Conservation (phyloP, 176 grass and related monocot species). For the Ampelocalamus luodianensis region DNA sequence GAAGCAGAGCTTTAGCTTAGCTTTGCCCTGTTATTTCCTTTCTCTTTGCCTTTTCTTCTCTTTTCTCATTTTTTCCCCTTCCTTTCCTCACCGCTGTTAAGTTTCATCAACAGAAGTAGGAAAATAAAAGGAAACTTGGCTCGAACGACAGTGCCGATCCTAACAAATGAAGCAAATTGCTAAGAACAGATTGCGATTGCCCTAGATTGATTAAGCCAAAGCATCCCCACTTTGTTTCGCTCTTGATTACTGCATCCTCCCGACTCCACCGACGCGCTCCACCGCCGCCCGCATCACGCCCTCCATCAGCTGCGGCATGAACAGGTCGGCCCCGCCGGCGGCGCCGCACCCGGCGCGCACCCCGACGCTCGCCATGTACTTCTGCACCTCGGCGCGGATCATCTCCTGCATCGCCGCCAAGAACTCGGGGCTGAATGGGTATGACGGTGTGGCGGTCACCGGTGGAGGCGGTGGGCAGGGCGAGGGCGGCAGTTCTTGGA, state of each 20-base stretch:
- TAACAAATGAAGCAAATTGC: too few species aligned
- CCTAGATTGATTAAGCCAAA: not conserved
- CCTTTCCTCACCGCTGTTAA: not conserved
- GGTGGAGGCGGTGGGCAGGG: not conserved
- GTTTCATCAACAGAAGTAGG: not conserved
- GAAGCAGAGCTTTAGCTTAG: not conserved
- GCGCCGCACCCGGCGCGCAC: constrained; percentile 51
- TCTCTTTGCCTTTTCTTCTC: not conserved
- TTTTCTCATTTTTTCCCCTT: not conserved
- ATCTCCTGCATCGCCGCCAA: constrained; percentile 69
- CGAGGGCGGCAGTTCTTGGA: constrained; percentile 41
- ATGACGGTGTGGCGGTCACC: not conserved
- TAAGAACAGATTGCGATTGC: not conserved
- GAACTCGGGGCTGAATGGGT: constrained; percentile 45
- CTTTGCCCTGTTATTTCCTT: not conserved
- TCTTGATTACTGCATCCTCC: constrained; percentile 23
- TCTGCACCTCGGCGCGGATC: constrained; percentile 74
- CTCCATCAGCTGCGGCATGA: constrained; percentile 46
- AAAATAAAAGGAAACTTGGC: not conserved
- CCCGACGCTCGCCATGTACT: constrained; percentile 71
- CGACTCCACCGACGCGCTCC: constrained; percentile 35
- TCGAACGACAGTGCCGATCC: not conserved
- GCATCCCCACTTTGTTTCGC: not conserved
- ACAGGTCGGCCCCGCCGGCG: not conserved
- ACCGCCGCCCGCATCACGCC: constrained; percentile 57